Percentiles rank a stretch among this genome's conserved stretches.
phyloP scores from a whole-genome alignment of 225 moss, liverwort and hornwort genomes.

The Bryoerythrophyllum caledonicum region DNA sequence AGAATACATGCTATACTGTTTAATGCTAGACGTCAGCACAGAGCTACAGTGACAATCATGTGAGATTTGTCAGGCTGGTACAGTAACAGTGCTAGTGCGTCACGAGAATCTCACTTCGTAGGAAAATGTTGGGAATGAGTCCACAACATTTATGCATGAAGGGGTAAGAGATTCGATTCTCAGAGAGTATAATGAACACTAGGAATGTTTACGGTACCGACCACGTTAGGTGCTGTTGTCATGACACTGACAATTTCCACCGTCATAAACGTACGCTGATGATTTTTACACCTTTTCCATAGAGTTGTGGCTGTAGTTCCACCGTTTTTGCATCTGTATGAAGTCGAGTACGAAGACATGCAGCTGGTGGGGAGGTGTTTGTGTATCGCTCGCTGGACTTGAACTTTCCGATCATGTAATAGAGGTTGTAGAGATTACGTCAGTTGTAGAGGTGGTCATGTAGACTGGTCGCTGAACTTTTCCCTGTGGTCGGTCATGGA shows the following conservation, averaged over 20 bases:
- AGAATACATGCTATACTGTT: neutral
- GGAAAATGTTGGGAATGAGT: neutral
- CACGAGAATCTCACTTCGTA: neutral
- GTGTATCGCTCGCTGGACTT: neutral
- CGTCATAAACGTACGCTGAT: neutral
- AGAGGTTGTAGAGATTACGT: no score
- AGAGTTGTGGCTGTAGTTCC: no score
- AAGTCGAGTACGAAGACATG: neutral
- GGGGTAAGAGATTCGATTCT: neutral
- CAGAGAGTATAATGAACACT: neutral
- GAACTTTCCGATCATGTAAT: neutral
- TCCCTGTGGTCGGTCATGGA: neutral
- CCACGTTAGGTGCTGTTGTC: neutral
- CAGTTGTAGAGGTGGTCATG: no score
- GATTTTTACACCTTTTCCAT: neutral
- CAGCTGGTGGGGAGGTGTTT: no score
- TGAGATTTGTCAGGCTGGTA: neutral
- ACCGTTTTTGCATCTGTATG: neutral
- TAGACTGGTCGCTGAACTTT: neutral
- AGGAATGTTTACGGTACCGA: neutral
- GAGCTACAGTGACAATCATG: conserved; percentile 2
- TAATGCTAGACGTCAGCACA: neutral
- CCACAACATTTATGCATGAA: neutral
- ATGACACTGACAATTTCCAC: neutral
- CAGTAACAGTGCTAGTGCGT: no score